Evolutionary conservation across 2,329 filamentous ascomycete species (phyloP), one percentile per base, ranked within the genome.

Genomic region (Aureobasidium pullulans): DNA sequence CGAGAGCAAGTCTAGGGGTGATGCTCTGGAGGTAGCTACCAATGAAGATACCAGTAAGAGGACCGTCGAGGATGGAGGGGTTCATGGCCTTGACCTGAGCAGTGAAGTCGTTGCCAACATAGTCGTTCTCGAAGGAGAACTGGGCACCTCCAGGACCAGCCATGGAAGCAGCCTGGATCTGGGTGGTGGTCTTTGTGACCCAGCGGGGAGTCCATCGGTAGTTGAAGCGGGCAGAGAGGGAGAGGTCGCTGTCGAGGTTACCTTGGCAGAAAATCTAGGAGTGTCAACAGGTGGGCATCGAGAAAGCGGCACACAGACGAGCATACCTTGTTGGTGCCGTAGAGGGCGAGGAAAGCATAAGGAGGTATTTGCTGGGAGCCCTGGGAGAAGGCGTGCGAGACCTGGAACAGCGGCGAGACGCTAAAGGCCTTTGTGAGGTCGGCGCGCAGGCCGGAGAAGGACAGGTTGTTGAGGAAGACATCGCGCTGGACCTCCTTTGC

Each of bases 381-480:
- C 84, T 96, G 90, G 59, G 93, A 88, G 75, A 99, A 94, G 68
- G 94, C 90, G 79, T 99, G 94, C 65, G 93, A 96, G 68, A 96
- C 89, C 77, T 97, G 93, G 82, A 99, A 99, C 66, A 97, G 80
- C 61, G 94, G 94, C 60, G 86, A 84, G 74, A 96, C 84, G 82
- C 91, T 94, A 78, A 97, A 96, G 72, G 90, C 86, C 82, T 96
- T 97, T 73, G 91, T 96, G 73, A 97, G 81, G 76, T 99, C 94
- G 74, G 93, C 95, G 72, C 93, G 89, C 74, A 99, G 83, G 70
- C 94, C 94, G 46, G 90, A 89, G 81, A 99, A 97, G 85, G 94
- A 95, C 75, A 90, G 89, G 81, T 96, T 96, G 78, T 88, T 94
- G 70, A 96, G 85, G 73, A 97, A 87, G 68, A 96, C 92, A 83